These are phyloP conservation scores for Graphilbum fragrans DNA, from an alignment of 2,329 filamentous ascomycete species.

Conservation along the genomic window DNA sequence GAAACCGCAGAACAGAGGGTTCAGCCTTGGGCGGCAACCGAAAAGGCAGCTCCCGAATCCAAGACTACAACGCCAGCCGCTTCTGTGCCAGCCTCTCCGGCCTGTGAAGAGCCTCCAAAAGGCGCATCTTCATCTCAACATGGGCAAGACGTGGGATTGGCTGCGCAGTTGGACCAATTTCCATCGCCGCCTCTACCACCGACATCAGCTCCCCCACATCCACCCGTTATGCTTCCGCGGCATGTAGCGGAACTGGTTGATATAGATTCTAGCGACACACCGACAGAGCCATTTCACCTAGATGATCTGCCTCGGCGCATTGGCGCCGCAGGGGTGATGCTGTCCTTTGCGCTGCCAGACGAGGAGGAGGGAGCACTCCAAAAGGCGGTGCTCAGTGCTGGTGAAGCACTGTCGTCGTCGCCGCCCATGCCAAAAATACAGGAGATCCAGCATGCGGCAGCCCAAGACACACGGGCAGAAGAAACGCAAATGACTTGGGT, in stretches of 20 bases:
- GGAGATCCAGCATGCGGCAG: background rate
- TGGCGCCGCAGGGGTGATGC: slow-evolving; percentile 23
- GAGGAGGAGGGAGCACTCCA: slow-evolving; percentile 15
- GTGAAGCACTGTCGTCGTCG: background rate
- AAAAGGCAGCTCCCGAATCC: background rate
- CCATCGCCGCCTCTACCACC: background rate
- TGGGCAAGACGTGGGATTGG: no score
- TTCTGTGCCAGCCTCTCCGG: no score
- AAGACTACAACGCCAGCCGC: background rate
- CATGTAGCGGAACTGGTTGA: background rate
- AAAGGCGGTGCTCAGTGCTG: no score
- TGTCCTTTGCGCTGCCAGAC: slow-evolving; percentile 15
- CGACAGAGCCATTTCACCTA: slow-evolving; percentile 36
- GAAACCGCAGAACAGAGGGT: background rate
- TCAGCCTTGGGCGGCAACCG: slow-evolving; percentile 10
- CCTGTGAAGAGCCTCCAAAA: no score
- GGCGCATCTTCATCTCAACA: no score
- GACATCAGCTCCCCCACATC: background rate
- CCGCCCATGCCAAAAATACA: background rate
- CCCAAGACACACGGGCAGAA: slow-evolving; percentile 4
- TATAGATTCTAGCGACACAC: slow-evolving; percentile 18
- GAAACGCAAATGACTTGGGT: slow-evolving; percentile 17
- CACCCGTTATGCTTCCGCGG: background rate
- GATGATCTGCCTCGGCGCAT: slow-evolving; percentile 32
- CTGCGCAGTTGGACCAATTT: no score